phyloP scores from a whole-genome alignment of 257 asterid species.

The Nicotiana noctiflora region DNA sequence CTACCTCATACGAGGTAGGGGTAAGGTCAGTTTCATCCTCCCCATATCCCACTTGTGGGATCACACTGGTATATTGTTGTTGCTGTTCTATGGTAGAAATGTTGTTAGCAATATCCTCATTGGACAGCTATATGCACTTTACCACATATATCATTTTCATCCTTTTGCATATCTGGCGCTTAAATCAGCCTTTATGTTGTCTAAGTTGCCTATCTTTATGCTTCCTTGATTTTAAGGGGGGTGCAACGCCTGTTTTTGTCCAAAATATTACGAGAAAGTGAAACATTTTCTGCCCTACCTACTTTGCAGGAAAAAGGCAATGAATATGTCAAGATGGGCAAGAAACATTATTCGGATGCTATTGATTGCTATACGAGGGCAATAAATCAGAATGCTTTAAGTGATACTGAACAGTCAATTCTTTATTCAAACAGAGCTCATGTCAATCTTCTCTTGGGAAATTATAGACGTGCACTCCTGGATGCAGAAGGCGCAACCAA shows the following conservation, averaged over 20 bases:
- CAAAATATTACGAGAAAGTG: not conserved
- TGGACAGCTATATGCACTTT: not conserved
- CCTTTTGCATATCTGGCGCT: not conserved
- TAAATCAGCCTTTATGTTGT: not conserved
- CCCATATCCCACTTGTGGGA: too few relatives aligned
- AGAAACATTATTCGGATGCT: slow-evolving; percentile 73
- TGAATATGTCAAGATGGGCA: slow-evolving; percentile 73
- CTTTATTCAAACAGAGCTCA: slow-evolving; percentile 86
- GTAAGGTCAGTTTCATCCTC: too few relatives aligned
- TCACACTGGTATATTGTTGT: too few relatives aligned
- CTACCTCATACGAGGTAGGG: too few relatives aligned
- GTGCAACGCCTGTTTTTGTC: not conserved
- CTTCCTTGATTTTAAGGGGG: not conserved
- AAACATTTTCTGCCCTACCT: not conserved
- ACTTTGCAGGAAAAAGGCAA: slow-evolving; percentile 76
- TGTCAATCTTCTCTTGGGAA: slow-evolving; percentile 76
- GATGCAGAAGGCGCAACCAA: slow-evolving; percentile 82
- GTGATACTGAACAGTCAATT: slow-evolving; percentile 56
- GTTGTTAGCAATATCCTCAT: not conserved
- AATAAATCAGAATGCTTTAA: slow-evolving; percentile 75
- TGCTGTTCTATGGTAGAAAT: not conserved
- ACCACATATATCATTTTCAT: not conserved
- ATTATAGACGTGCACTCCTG: slow-evolving; percentile 69
- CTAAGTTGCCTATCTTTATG: not conserved
- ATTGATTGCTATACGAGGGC: slow-evolving; percentile 90